These are phyloP conservation scores for Cicer pinnatifidum DNA, from an alignment of 306 rosid genomes.

Conservation along the genomic window DNA sequence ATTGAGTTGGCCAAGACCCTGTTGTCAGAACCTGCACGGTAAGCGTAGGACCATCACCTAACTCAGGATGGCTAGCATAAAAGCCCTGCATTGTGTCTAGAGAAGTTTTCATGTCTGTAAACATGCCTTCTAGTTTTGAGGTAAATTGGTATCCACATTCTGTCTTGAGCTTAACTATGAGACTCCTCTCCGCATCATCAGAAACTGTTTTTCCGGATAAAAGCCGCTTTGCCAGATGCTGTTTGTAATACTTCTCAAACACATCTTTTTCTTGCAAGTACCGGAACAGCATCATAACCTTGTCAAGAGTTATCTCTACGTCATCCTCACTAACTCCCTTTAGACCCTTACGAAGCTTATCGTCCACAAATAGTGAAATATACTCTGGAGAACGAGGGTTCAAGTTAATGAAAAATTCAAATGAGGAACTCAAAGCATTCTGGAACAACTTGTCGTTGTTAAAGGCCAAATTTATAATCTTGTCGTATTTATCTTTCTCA, in stretches of 20 bases:
- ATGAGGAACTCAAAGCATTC: conserved; percentile 74
- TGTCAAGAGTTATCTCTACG: conserved; percentile 73
- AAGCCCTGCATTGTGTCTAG: conserved; percentile 84
- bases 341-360: conserved; percentile 78
- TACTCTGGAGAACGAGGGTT: conserved; percentile 78
- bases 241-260: conserved; percentile 83
- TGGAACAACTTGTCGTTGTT: conserved; percentile 76
- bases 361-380: conserved; percentile 84
- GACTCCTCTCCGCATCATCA: conserved; percentile 86
- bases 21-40: conserved; percentile 78
- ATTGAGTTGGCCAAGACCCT: conserved; percentile 88
- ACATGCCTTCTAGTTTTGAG: conserved; percentile 83
- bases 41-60: conserved; percentile 76
- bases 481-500: conserved; percentile 77
- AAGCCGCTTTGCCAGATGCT: conserved; percentile 89
- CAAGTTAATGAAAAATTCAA: conserved; percentile 74
- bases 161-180: conserved; percentile 86
- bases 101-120: conserved; percentile 83
- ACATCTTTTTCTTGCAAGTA: conserved; percentile 84
- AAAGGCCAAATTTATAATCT: conserved; percentile 63
- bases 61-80: conserved; percentile 57
- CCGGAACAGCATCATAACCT: conserved; percentile 83
- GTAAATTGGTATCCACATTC: conserved; percentile 87
- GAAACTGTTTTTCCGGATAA: conserved; percentile 77
- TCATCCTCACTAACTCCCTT: conserved; percentile 85